Evolutionary conservation across 2,329 filamentous ascomycete species (phyloP).

Genomic region (Mycosphaerella arachidis): DNA sequence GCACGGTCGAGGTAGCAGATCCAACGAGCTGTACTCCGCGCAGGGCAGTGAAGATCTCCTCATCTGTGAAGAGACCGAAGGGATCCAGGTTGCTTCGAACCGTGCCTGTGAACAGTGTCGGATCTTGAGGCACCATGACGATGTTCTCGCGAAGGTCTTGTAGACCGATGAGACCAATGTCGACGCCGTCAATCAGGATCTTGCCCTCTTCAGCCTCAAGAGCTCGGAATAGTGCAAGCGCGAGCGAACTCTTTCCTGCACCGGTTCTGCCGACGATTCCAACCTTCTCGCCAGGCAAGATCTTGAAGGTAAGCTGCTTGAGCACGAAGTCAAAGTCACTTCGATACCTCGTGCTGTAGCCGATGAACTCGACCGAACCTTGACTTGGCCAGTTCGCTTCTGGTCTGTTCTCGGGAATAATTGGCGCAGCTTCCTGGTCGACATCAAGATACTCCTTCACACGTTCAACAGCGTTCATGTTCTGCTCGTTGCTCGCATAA

Average conservation of each 20-base stretch:
- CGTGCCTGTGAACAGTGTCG: conserved; percentile 87
- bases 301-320: conserved; percentile 77
- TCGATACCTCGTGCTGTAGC: conserved; percentile 86
- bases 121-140: conserved; percentile 96
- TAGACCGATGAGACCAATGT: conserved; percentile 85
- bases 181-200: conserved; percentile 86
- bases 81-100: conserved; percentile 91
- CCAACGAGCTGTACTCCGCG: conserved; percentile 84
- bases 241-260: conserved; percentile 92
- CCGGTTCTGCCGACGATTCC: conserved; percentile 94
- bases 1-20: conserved; percentile 37
- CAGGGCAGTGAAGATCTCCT: conserved; percentile 81
- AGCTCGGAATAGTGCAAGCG: conserved; percentile 86
- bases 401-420: conserved; percentile 75
- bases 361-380: conserved; percentile 80
- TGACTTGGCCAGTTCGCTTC: conserved; percentile 76
- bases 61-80: conserved; percentile 82
- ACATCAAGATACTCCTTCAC: conserved; percentile 97
- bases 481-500: conserved; percentile 94
- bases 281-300: conserved; percentile 82
- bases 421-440: conserved; percentile 79
- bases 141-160: conserved; percentile 88
- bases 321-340: conserved; percentile 83
- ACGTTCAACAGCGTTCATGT: conserved; percentile 98
- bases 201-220: conserved; percentile 86